Percentiles rank a stretch among this genome's conserved stretches.
Evolutionary conservation across 768 basidiomycete genomes (phyloP).

Genomic region (Lentinula aciculospora): DNA sequence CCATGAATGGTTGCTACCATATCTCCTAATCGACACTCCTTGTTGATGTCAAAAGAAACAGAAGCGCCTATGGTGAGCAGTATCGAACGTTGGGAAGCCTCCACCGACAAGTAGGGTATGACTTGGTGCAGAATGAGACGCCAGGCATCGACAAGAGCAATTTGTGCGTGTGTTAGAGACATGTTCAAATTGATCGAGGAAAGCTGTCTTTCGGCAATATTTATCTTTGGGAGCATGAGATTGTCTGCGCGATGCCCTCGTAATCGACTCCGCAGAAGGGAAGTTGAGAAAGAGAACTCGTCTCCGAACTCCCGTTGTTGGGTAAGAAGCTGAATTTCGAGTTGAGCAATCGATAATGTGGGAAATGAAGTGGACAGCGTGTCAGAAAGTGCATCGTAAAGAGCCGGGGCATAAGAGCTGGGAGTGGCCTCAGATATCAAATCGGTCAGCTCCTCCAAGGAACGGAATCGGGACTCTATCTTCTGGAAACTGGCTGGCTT

Average conservation of each 20-base stretch:
- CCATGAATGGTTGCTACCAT: conserved; percentile 83
- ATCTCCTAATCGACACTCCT: conserved; percentile 69
- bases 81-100: conserved; percentile 47
- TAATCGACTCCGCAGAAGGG: conserved; percentile 55
- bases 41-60: conserved; percentile 61
- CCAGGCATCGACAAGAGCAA: conserved; percentile 73
- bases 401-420: conserved; percentile 63
- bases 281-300: conserved; percentile 65
- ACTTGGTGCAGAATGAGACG: conserved; percentile 61
- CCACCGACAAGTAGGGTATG: conserved; percentile 58
- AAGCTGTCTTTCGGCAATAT: conserved; percentile 52
- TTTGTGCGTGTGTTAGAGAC: conserved; percentile 78
- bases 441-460: conserved; percentile 60
- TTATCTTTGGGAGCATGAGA: conserved; percentile 36
- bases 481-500: conserved; percentile 59
- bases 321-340: conserved; percentile 56
- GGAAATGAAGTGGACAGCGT: conserved; percentile 48
- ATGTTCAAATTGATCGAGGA: conserved; percentile 83
- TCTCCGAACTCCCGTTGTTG: conserved; percentile 77
- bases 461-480: conserved; percentile 51
- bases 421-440: conserved; percentile 64
- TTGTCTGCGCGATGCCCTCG: conserved; percentile 38
- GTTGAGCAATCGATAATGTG: conserved; percentile 56
- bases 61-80: conserved; percentile 54
- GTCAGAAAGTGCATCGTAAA: conserved; percentile 59